Evolutionary conservation across 2,329 filamentous ascomycete genomes (phyloP), one percentile per base, ranked within the genome.

Genomic region (Venturia asperata): DNA sequence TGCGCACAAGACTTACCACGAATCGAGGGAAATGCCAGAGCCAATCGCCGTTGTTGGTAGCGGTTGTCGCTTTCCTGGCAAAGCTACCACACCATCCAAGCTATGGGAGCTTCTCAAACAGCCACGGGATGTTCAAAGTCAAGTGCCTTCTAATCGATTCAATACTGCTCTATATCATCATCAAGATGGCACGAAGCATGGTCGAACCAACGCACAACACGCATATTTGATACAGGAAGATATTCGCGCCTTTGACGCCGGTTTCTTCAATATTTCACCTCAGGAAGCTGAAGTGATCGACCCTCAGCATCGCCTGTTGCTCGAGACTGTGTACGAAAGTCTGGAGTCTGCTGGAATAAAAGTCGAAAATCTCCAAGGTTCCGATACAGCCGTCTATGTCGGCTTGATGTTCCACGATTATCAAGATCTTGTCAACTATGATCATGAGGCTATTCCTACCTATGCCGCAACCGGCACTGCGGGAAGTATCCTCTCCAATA

Each of bases 401-500:
- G 66, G 62, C 19, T 6, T 19, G 3, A 66, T 66, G 24, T 43
- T 17, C 41, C 30, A 43, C 13, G 67, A 68, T 56, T 68, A 67
- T 42, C 21, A 63, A 58, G 47, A 58, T 4, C 21, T 60, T 4
- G 34, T 58, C 17, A 70, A 70, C 2, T 66, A 69, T 9, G 76
- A 77, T 69, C 65, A 61, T 1, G 71, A 74, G 39, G 67, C 34
- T 7, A 27, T 62, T 21, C 67, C 67, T 43, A 67, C 21, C 21
- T 74, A 70, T 62, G 27, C 37, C 4, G 65, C 67, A 1, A 70
- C 70, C 1, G 72, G 70, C 6, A 67, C 62, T 43, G 67, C 65
- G 1, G 19, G 45, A 11, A 65, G 67, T 5, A 62, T 73, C 30
- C 58, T 71, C 17, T 66, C 73, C 3, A 75, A 75, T 52, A 70